Percentiles rank a stretch among this genome's conserved stretches.
Conservation (phyloP, 352 stramenopile species). For the Globisporangium ultimum region DNA sequence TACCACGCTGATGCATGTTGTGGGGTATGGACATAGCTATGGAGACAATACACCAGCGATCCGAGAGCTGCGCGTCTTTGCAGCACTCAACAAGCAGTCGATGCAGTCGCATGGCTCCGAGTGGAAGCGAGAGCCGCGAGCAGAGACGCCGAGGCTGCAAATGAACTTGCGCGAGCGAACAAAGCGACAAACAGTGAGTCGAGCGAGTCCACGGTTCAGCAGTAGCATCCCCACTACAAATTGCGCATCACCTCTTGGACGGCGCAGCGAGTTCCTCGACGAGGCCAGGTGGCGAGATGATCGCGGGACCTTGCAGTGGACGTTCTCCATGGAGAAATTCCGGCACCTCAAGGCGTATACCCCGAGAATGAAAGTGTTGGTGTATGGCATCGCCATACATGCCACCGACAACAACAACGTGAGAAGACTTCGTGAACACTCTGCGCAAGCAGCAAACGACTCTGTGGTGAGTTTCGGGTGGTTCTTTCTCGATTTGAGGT, state of each 20-base stretch:
- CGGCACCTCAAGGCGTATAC: conserved; percentile 61
- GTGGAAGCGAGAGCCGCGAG: conserved; percentile 44
- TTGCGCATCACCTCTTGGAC: not conserved
- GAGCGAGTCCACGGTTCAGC: conserved; percentile 1
- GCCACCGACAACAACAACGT: conserved; percentile 12
- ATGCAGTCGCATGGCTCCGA: conserved; percentile 43
- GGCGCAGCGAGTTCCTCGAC: conserved; percentile 44
- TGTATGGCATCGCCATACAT: conserved; percentile 54
- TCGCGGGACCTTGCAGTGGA: conserved; percentile 56
- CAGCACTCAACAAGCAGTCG: conserved; percentile 44
- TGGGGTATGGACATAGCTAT: not conserved
- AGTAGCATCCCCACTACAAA: not conserved
- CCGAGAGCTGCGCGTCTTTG: conserved; percentile 58
- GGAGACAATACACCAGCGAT: conserved; percentile 15
- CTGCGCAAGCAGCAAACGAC: conserved; percentile 22
- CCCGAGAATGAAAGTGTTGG: conserved; percentile 65
- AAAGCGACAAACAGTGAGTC: not conserved
- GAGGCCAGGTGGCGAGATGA: conserved; percentile 48
- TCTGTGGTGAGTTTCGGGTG: conserved; percentile 66
- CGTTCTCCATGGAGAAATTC: conserved; percentile 55
- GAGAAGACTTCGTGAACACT: conserved; percentile 7
- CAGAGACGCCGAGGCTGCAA: conserved; percentile 3
- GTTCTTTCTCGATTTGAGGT: conserved; percentile 83
- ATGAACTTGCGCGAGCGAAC: conserved; percentile 1
- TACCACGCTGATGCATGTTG: conserved; percentile 16